phyloP scores from a whole-genome alignment of 176 grass and related monocot species.

The Urochloa ruziziensis region DNA sequence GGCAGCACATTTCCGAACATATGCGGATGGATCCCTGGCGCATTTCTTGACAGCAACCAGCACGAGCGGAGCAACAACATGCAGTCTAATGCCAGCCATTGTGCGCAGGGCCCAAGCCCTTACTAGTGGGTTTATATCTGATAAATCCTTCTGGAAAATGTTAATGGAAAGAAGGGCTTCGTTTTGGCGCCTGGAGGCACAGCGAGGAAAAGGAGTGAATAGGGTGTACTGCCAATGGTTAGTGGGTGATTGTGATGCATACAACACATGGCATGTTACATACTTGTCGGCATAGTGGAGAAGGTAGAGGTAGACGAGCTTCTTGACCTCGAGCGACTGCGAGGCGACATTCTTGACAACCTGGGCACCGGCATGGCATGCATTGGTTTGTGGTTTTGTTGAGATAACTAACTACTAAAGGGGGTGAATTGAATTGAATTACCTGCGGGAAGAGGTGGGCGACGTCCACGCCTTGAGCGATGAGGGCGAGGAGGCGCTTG shows the following conservation, averaged over 20 bases:
- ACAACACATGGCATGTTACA: neutral
- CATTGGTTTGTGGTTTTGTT: too few species aligned
- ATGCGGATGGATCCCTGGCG: slow-evolving; percentile 78
- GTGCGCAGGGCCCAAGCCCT: slow-evolving; percentile 93
- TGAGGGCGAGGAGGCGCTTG: slow-evolving; percentile 89
- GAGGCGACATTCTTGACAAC: slow-evolving; percentile 95
- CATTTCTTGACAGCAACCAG: slow-evolving; percentile 76
- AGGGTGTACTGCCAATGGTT: too few species aligned
- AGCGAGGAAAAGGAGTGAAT: neutral
- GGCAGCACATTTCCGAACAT: slow-evolving; percentile 90
- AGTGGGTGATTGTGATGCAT: too few species aligned
- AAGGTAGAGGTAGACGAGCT: slow-evolving; percentile 93
- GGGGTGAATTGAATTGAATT: neutral
- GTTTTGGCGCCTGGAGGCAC: slow-evolving; percentile 67
- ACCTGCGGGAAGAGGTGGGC: slow-evolving; percentile 88
- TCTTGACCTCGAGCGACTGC: slow-evolving; percentile 89
- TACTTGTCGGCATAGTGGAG: slow-evolving; percentile 99
- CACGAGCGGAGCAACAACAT: slow-evolving; percentile 75
- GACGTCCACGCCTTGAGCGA: slow-evolving; percentile 81
- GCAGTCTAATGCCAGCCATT: slow-evolving; percentile 87
- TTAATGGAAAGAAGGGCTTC: slow-evolving; percentile 96
- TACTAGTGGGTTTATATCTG: slow-evolving; percentile 90
- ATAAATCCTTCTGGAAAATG: slow-evolving; percentile 95
- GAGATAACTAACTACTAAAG: too few species aligned
- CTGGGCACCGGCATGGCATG: too few species aligned